These are phyloP conservation scores for Adansonia gregorii DNA, from an alignment of 441 rosid species.

Conservation along the genomic window DNA sequence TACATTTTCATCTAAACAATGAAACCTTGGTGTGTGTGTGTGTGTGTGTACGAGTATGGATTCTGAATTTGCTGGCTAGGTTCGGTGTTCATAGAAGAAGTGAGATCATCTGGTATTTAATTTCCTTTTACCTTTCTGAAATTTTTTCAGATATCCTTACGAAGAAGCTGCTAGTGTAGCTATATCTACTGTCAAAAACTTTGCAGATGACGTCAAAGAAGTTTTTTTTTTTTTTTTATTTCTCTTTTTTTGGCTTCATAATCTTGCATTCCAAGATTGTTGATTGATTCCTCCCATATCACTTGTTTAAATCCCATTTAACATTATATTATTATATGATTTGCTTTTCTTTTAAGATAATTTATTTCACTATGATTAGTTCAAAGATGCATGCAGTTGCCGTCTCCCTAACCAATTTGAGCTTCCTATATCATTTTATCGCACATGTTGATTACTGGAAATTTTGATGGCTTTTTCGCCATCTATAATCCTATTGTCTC, in stretches of 20 bases:
- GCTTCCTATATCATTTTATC: background rate
- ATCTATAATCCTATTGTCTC: background rate
- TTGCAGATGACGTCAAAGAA: conserved; percentile 71
- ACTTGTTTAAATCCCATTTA: background rate
- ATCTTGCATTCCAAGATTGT: background rate
- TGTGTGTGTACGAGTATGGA: background rate
- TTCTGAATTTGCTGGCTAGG: background rate
- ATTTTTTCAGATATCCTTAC: conserved; percentile 61
- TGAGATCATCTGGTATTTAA: background rate
- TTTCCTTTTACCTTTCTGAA: background rate
- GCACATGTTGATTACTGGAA: no score
- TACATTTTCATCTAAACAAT: background rate
- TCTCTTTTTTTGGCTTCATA: background rate
- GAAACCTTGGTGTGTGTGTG: background rate
- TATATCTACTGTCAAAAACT: conserved; percentile 71
- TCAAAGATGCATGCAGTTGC: background rate
- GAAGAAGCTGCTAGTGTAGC: conserved; percentile 78
- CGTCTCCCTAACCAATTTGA: background rate
- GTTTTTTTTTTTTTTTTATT: conserved; percentile 35
- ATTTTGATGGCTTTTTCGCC: background rate
- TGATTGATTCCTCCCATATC: background rate
- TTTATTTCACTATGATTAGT: background rate
- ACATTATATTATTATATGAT: background rate
- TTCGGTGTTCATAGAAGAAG: background rate
- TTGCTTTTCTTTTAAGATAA: background rate